Evolutionary conservation across 108 stramenopile species (phyloP).

Genomic region (Nitzschia putrida): DNA sequence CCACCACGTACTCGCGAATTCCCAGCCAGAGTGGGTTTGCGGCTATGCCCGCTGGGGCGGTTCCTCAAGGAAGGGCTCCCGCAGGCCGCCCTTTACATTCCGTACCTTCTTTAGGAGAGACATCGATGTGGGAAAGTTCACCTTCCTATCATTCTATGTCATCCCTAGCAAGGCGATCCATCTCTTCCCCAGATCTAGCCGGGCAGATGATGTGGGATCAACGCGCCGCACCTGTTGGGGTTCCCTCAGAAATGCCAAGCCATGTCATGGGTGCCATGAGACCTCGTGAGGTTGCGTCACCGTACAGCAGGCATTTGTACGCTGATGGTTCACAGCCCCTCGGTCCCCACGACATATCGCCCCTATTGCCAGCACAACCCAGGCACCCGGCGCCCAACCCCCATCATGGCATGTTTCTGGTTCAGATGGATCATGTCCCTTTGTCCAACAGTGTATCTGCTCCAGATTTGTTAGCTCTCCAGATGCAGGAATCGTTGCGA

Average conservation of each 20-base stretch:
- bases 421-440: slow-evolving; percentile 15
- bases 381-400: slow-evolving; percentile 6
- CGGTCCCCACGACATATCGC: slow-evolving; percentile 24
- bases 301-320: slow-evolving; percentile 15
- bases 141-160: slow-evolving; percentile 9
- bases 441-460: slow-evolving; percentile 41
- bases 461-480: slow-evolving; percentile 51
- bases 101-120: not conserved
- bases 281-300: slow-evolving; percentile 18
- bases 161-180: slow-evolving; percentile 24
- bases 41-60: not conserved
- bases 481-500: slow-evolving; percentile 38
- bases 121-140: slow-evolving; percentile 24
- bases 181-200: slow-evolving; percentile 31
- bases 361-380: slow-evolving; percentile 25
- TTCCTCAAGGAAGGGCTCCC: not conserved
- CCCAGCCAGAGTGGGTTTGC: slow-evolving; percentile 18
- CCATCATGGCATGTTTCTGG: slow-evolving; percentile 15
- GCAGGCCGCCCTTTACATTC: not conserved
- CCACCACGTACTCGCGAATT: slow-evolving; percentile 70
- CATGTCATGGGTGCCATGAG: slow-evolving; percentile 17
- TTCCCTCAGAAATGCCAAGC: not conserved
- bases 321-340: slow-evolving; percentile 19
- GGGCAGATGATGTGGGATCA: slow-evolving; percentile 36
- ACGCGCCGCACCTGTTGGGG: slow-evolving; percentile 10